These are phyloP conservation scores for Paramecium biaurelia DNA, from an alignment of 73 alveolate genomes.

Conservation along the genomic window DNA sequence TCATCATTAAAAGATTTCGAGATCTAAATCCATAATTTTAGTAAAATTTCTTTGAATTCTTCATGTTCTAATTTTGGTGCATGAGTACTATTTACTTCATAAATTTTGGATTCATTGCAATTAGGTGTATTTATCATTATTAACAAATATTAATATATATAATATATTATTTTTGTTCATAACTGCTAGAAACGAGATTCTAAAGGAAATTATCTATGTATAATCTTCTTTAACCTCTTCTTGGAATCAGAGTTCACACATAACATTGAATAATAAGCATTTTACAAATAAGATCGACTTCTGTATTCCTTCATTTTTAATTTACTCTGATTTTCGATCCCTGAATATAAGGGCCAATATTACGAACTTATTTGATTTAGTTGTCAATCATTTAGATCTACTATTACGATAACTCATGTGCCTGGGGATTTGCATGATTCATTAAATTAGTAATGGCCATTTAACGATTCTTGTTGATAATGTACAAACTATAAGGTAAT, in stretches of 20 bases:
- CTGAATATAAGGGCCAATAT: neutral
- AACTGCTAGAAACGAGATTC: slow-evolving; percentile 18
- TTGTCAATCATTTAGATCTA: neutral
- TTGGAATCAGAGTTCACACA: neutral
- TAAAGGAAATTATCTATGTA: neutral
- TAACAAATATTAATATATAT: neutral
- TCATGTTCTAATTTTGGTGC: neutral
- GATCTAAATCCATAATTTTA: slow-evolving; percentile 8
- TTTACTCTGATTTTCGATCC: neutral
- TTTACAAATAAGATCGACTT: neutral
- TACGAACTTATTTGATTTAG: neutral
- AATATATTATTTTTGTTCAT: neutral
- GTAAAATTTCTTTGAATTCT: neutral
- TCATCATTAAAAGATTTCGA: slow-evolving; percentile 34
- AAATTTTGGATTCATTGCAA: neutral
- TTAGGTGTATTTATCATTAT: neutral
- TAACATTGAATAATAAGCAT: slow-evolving; percentile 21
- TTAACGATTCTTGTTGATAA: neutral
- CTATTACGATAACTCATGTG: neutral
- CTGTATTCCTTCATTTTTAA: neutral
- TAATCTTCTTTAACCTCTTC: neutral
- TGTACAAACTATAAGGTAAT: neutral
- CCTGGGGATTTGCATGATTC: neutral
- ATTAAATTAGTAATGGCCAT: neutral
- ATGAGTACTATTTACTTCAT: neutral